Conservation (phyloP, 495 filamentous ascomycete species). For the Trichoderma erinaceum region DNA sequence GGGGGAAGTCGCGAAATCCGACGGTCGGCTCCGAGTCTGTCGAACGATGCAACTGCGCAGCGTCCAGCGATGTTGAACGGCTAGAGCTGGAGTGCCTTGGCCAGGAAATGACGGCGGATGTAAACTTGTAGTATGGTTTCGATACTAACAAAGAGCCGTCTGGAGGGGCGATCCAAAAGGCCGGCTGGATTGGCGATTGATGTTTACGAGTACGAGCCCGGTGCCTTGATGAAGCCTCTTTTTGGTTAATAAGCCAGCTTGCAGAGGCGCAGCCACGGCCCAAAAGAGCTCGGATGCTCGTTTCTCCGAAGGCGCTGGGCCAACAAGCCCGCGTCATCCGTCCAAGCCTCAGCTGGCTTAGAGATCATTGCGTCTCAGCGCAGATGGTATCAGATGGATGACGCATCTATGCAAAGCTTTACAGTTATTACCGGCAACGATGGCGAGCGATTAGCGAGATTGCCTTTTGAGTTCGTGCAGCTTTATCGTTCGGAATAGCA, state of each 20-base stretch:
- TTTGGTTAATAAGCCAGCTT: background rate
- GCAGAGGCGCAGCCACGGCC: background rate
- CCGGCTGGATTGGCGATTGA: background rate
- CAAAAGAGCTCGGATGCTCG: background rate
- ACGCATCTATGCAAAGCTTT: background rate
- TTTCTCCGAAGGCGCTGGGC: background rate
- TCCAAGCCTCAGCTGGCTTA: background rate
- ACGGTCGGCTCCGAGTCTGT: background rate
- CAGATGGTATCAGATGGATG: background rate
- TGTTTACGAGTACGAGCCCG: slow-evolving; percentile 9
- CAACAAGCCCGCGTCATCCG: slow-evolving; percentile 3
- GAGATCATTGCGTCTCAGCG: background rate
- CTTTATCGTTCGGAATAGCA: background rate
- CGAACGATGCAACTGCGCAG: background rate
- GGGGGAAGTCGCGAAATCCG: background rate
- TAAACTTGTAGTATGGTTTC: background rate
- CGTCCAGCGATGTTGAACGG: slow-evolving; percentile 4
- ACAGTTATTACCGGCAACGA: background rate
- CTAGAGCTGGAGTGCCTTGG: background rate
- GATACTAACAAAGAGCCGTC: background rate
- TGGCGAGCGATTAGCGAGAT: slow-evolving; percentile 6
- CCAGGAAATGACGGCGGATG: background rate
- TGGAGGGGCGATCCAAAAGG: background rate
- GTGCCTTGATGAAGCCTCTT: background rate
- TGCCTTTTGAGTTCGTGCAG: background rate